phyloP scores from a whole-genome alignment of 1,139 yeast genomes.

The Geotrichum klebahnii region DNA sequence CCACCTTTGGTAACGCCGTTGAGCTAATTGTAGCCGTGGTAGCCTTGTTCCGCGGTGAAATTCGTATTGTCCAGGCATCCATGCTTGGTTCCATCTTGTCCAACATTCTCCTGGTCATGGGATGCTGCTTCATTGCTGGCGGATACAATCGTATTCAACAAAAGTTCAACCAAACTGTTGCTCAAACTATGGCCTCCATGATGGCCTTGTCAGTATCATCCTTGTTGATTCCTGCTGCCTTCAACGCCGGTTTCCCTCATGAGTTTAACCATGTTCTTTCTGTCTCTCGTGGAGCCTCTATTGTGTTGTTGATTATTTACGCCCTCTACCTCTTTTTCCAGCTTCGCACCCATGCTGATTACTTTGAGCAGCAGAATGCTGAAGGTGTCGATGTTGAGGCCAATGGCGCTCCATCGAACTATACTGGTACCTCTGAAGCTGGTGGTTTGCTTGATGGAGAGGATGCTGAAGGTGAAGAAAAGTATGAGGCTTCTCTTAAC shows the following conservation, averaged over 20 bases:
- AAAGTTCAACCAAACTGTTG: conserved; percentile 89
- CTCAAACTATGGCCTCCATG: conserved; percentile 93
- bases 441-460: conserved; percentile 27
- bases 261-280: conserved; percentile 51
- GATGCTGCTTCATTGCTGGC: conserved; percentile 93
- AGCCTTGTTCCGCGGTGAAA: conserved; percentile 79
- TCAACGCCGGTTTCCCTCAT: conserved; percentile 73
- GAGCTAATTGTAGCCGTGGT: conserved; percentile 91
- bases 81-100: conserved; percentile 93
- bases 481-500: conserved; percentile 32
- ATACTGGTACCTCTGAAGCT: conserved; percentile 25
- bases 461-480: conserved; percentile 36
- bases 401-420: conserved; percentile 13
- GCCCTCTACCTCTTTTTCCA: conserved; percentile 79
- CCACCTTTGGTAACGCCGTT: conserved; percentile 92
- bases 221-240: conserved; percentile 89
- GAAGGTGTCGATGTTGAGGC: conserved; percentile 38
- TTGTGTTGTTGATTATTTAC: conserved; percentile 74
- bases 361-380: conserved; percentile 49
- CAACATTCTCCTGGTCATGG: conserved; percentile 80
- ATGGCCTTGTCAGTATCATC: conserved; percentile 90
- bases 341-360: conserved; percentile 71
- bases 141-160: conserved; percentile 85
- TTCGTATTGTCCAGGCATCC: conserved; percentile 88
- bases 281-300: conserved; percentile 80